Evolutionary conservation across 1,284 basidiomycete genomes (phyloP).

Genomic region (Filobasidium uniguttulatum): DNA sequence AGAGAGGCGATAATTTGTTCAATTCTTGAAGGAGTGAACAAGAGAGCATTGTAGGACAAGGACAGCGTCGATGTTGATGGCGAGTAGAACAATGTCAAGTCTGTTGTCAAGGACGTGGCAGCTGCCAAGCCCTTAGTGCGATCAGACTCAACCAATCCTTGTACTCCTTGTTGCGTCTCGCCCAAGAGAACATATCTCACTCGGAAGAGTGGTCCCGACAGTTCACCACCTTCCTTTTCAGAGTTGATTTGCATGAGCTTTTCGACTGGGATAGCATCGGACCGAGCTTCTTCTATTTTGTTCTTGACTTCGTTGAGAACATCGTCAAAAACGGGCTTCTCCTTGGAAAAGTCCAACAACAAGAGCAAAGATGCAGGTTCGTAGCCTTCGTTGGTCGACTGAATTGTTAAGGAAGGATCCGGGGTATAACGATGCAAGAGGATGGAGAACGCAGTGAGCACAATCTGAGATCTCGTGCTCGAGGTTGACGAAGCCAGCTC

Average conservation of each 20-base stretch:
- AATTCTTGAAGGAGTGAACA: conserved; percentile 74
- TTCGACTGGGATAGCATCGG: conserved; percentile 72
- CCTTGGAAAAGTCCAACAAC: conserved; percentile 68
- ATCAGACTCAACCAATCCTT: conserved; percentile 46
- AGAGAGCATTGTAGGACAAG: conserved; percentile 82
- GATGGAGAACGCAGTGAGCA: conserved; percentile 80
- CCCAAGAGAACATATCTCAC: conserved; percentile 81
- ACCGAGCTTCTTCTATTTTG: conserved; percentile 70
- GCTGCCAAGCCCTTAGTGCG: conserved; percentile 7
- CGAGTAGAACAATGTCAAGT: conserved; percentile 61
- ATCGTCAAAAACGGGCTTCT: conserved; percentile 73
- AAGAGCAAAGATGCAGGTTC: conserved; percentile 49
- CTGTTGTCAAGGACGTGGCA: conserved; percentile 64
- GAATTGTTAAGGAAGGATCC: conserved; percentile 72
- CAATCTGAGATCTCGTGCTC: conserved; percentile 49
- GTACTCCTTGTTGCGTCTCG: conserved; percentile 35
- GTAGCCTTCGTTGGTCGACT: not conserved
- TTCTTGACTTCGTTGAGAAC: conserved; percentile 50
- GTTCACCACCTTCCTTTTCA: conserved; percentile 53
- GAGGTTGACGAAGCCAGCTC: conserved; percentile 42
- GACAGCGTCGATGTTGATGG: conserved; percentile 63
- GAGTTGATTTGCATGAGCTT: conserved; percentile 45
- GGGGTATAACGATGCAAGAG: conserved; percentile 90
- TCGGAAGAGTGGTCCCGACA: conserved; percentile 58
- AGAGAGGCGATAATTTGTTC: conserved; percentile 74